These are phyloP conservation scores for Daedalea quercina DNA, from an alignment of 768 basidiomycete species.

Conservation along the genomic window DNA sequence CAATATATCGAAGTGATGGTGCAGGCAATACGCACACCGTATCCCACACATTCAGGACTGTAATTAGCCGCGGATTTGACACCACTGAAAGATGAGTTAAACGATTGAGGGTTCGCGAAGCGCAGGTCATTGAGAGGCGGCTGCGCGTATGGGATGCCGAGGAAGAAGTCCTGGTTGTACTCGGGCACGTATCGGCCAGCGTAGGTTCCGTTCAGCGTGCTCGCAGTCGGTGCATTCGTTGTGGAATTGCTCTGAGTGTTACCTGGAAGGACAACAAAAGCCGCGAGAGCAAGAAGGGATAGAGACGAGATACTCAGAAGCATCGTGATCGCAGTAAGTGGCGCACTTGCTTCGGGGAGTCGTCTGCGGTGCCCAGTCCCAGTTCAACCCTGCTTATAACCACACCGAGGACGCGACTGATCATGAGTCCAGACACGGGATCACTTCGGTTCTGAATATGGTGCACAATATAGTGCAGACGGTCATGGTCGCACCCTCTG, in stretches of 20 bases:
- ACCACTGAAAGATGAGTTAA: background rate
- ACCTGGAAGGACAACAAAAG: background rate
- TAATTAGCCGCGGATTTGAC: background rate
- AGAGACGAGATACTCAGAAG: background rate
- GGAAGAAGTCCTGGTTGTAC: background rate
- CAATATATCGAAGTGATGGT: no score
- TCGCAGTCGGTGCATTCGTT: background rate
- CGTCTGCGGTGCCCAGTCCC: no score
- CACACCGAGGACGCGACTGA: no score
- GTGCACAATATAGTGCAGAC: no score
- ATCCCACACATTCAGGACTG: background rate
- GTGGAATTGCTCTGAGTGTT: background rate
- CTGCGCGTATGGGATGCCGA: background rate
- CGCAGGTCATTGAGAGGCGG: background rate
- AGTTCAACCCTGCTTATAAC: no score
- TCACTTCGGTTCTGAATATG: no score
- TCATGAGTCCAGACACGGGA: no score
- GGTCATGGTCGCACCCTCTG: no score
- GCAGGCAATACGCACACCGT: background rate
- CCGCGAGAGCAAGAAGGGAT: background rate
- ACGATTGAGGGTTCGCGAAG: background rate
- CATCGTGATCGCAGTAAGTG: no score
- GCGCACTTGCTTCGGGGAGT: no score
- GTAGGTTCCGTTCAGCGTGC: background rate
- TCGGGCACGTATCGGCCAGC: background rate